Evolutionary conservation across 768 basidiomycete species (phyloP).

Genomic region (Mycena rosella): DNA sequence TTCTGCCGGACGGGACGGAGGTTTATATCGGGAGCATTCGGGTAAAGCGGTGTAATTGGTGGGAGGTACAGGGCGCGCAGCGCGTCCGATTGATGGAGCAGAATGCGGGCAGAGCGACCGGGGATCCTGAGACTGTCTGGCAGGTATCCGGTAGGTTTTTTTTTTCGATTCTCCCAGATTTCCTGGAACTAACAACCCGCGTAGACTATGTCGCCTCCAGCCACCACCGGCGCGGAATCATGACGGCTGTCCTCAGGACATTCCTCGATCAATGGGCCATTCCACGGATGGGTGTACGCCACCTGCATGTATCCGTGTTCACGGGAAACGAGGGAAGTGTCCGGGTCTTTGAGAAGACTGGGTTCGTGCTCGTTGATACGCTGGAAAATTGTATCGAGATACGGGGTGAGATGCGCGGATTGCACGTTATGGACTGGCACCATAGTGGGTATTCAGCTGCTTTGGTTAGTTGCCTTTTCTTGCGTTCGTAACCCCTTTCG

Average conservation of each 20-base stretch:
- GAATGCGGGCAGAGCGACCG: constrained; percentile 57
- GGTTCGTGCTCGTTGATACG: constrained; percentile 59
- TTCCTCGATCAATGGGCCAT: constrained; percentile 71
- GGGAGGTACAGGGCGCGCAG: constrained; percentile 47
- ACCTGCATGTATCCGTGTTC: constrained; percentile 59
- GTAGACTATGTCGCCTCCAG: constrained; percentile 71
- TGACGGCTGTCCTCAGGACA: constrained; percentile 72
- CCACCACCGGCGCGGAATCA: constrained; percentile 78
- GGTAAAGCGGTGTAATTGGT: constrained; percentile 38
- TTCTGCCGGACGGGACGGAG: constrained; percentile 65
- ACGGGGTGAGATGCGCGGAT: constrained; percentile 51
- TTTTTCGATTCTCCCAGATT: too few relatives aligned
- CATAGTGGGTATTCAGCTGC: too few relatives aligned
- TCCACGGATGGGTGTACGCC: constrained; percentile 70
- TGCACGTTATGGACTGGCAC: constrained; percentile 54
- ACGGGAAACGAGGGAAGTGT: constrained; percentile 70
- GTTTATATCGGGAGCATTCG: constrained; percentile 62
- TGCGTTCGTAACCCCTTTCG: too few relatives aligned
- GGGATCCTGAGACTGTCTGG: constrained; percentile 70
- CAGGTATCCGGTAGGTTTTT: constrained; percentile 68
- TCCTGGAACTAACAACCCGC: neutral
- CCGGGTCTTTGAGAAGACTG: constrained; percentile 77
- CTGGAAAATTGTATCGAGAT: constrained; percentile 54
- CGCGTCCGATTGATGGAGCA: constrained; percentile 41
- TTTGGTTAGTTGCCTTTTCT: too few relatives aligned